These are phyloP conservation scores for Chlamydomonas schloesseri DNA, from an alignment of 139 green algal species.

Conservation along the genomic window DNA sequence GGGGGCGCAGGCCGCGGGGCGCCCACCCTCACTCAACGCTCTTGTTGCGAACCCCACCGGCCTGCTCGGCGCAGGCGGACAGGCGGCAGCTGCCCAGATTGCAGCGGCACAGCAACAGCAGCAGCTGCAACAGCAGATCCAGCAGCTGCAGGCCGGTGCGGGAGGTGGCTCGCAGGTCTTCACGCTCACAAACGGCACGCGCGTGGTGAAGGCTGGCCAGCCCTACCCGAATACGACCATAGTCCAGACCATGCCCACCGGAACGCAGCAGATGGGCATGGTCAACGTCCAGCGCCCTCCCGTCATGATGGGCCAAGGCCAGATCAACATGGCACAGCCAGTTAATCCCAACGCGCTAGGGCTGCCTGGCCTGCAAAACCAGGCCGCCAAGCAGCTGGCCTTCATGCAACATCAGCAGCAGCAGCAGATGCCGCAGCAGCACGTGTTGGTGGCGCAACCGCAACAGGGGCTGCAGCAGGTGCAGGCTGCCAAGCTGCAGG, in stretches of 20 bases:
- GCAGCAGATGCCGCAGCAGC: background rate
- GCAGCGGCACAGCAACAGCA: background rate
- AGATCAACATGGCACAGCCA: no score
- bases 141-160: background rate
- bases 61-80: no score
- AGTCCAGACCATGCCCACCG: conserved; percentile 17
- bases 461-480: background rate
- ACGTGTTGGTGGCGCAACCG: conserved; percentile 21
- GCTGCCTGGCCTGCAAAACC: background rate
- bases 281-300: no score
- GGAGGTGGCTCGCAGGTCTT: background rate
- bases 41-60: no score
- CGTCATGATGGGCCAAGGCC: no score
- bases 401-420: background rate
- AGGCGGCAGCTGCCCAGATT: no score
- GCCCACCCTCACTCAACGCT: no score
- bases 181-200: conserved; percentile 18
- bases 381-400: background rate
- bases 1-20: no score
- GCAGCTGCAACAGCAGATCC: background rate
- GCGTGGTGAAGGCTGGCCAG: conserved; percentile 39
- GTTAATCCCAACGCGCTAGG: background rate
- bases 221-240: conserved; percentile 41
- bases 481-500: background rate
- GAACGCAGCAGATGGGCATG: background rate